A percentile compares a stretch with the other conserved stretches of the same genome.
Conservation (phyloP, 257 asterid species). For the Fraxinus quadrangulata region DNA sequence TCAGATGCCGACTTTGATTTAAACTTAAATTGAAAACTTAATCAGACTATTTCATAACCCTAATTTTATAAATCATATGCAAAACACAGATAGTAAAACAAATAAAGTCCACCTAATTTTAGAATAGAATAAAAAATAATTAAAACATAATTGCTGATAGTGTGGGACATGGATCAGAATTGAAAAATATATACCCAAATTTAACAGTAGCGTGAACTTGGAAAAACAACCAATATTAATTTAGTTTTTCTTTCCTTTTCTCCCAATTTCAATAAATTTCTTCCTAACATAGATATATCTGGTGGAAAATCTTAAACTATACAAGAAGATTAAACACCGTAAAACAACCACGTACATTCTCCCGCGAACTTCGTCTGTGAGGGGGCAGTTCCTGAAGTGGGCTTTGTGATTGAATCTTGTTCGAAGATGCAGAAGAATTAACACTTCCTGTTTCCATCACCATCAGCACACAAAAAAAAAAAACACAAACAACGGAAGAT, state of each 20-base stretch:
- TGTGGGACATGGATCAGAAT: not conserved
- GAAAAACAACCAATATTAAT: not conserved
- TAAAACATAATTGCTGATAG: not conserved
- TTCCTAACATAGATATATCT: not conserved
- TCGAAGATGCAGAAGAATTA: constrained; percentile 52
- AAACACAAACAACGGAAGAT: not conserved
- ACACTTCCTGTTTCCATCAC: constrained; percentile 74
- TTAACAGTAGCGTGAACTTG: not conserved
- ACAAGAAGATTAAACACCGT: not conserved
- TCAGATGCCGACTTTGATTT: not conserved
- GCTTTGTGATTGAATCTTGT: constrained; percentile 53
- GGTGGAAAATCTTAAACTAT: not conserved
- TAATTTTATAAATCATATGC: constrained; percentile 5
- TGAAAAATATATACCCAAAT: constrained; percentile 1
- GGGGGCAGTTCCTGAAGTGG: constrained; percentile 81
- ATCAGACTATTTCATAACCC: constrained; percentile 14
- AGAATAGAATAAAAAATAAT: not conserved
- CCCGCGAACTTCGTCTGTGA: constrained; percentile 61
- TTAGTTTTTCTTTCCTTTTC: not conserved
- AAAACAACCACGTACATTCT: constrained; percentile 50
- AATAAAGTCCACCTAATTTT: constrained; percentile 5
- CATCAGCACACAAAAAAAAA: constrained; percentile 38
- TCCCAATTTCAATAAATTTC: not conserved
- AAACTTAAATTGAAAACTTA: not conserved
- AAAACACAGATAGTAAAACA: not conserved